A percentile compares a stretch with the other conserved stretches of the same genome.
These are phyloP conservation scores for Globisporangium carolinianum DNA, from an alignment of 352 stramenopile genomes.

Conservation along the genomic window DNA sequence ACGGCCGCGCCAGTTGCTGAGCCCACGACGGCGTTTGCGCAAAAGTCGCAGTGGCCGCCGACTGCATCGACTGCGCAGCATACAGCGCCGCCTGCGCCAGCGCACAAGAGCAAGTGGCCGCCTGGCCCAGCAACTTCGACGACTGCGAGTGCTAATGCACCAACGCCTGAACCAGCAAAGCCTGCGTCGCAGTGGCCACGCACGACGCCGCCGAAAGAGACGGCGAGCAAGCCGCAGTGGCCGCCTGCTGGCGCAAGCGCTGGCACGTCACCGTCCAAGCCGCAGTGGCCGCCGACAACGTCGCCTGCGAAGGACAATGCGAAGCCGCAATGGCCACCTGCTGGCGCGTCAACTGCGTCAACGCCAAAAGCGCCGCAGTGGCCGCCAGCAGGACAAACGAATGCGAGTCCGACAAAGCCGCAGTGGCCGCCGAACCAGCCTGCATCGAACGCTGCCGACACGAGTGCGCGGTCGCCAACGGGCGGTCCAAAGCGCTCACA, in stretches of 20 bases:
- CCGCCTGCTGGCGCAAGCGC: slow-evolving; percentile 14
- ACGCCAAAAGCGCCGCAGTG: slow-evolving; percentile 7
- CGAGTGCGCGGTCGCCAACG: background rate
- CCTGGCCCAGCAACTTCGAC: background rate
- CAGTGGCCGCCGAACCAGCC: slow-evolving; percentile 28
- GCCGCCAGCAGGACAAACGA: slow-evolving; percentile 6
- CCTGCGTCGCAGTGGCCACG: background rate
- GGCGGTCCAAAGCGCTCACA: slow-evolving; percentile 25
- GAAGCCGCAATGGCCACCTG: slow-evolving; percentile 37
- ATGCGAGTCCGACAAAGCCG: slow-evolving; percentile 21
- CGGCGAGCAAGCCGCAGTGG: slow-evolving; percentile 44
- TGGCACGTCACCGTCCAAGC: slow-evolving; percentile 6
- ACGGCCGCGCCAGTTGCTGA: background rate
- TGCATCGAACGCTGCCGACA: slow-evolving; percentile 6
- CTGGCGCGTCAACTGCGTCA: slow-evolving; percentile 8
- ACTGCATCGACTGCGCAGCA: background rate
- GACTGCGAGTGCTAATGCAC: too few relatives aligned
- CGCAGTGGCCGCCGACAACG: slow-evolving; percentile 27
- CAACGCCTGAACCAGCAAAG: too few relatives aligned
- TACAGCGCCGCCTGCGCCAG: background rate
- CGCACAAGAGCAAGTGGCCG: slow-evolving; percentile 12
- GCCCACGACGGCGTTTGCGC: slow-evolving; percentile 4
- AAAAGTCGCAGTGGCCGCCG: slow-evolving; percentile 15
- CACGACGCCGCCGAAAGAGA: slow-evolving; percentile 15
- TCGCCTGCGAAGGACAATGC: slow-evolving; percentile 10